A percentile compares a stretch with the other conserved stretches of the same genome.
Evolutionary conservation across 306 rosid genomes (phyloP).

Genomic region (Acmispon strigosus): DNA sequence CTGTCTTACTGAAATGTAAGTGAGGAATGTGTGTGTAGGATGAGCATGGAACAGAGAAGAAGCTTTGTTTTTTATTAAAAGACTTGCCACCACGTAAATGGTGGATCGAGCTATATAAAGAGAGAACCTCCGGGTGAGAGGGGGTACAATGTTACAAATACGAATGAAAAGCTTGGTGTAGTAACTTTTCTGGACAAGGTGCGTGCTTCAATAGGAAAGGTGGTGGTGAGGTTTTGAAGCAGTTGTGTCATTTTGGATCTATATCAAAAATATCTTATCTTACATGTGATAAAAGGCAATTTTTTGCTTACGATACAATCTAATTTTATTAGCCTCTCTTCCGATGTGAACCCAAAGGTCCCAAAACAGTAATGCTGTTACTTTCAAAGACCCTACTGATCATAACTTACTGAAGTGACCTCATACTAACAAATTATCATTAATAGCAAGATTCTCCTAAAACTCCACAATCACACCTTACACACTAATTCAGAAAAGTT

Average conservation of each 20-base stretch:
- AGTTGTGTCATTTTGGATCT: slow-evolving; percentile 35
- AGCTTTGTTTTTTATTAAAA: not conserved
- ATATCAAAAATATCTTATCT: slow-evolving; percentile 21
- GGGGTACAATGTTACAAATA: slow-evolving; percentile 7
- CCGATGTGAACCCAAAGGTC: slow-evolving; percentile 26
- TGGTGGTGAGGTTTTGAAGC: slow-evolving; percentile 22
- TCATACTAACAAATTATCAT: slow-evolving; percentile 26
- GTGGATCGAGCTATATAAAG: not conserved
- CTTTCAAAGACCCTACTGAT: slow-evolving; percentile 29
- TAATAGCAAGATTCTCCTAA: not conserved
- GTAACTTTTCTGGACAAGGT: slow-evolving; percentile 42
- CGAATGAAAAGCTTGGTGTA: slow-evolving; percentile 27
- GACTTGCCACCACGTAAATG: slow-evolving; percentile 1
- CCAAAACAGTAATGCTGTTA: slow-evolving; percentile 29
- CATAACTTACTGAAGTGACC: slow-evolving; percentile 43
- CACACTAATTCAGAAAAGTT: too few species aligned
- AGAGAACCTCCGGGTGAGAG: not conserved
- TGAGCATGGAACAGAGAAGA: not conserved
- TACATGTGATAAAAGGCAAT: slow-evolving; percentile 35
- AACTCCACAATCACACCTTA: too few species aligned
- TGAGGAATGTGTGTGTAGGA: not conserved
- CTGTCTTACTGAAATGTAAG: not conserved
- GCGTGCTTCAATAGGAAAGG: slow-evolving; percentile 36
- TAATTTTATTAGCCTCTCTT: slow-evolving; percentile 29
- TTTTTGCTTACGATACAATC: slow-evolving; percentile 48